Evolutionary conservation across 2,329 filamentous ascomycete genomes (phyloP), one percentile per base, ranked within the genome.

Genomic region (Seiridium unicorne): DNA sequence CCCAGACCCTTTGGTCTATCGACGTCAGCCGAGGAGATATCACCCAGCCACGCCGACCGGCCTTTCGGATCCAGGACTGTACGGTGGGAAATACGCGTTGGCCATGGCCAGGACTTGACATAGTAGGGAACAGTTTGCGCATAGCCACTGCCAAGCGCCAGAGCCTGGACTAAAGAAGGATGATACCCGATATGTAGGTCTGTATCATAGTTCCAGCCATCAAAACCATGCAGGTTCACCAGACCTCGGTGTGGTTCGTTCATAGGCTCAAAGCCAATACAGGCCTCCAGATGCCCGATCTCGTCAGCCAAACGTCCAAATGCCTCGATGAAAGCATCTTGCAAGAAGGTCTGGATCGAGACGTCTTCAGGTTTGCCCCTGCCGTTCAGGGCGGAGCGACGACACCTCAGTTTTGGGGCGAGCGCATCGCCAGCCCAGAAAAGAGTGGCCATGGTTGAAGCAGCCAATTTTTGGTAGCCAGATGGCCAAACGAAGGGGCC

Each of bases 221-320:
- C 69, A 10, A 78, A 74, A 38, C 70, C 70, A 36, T 74, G 73
- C 3, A 78, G 69, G 44, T 76, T 75, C 38, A 78, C 70, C 31
- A 77, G 72, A 4, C 76, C 76, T 1, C 76, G 75, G 59, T 77
- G 74, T 2, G 76, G 76, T 63, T 78, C 76, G 46, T 78, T 78
- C 69, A 78, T 75, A 6, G 74, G 73, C 59, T 78, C 76, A 49
- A 77, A 77, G 1, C 76, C 76, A 9, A 78, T 51, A 44, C 71
- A 75, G 5, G 73, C 73, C 57, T 75, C 73, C 7, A 75, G 66
- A 18, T 65, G 61, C 1, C 62, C 60, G 8, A 76, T 55, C 13
- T 69, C 70, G 6, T 75, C 73, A 3, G 73, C 72, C 1, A 75
- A 70, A 5, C 66, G 63, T 3, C 73, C 73, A 51, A 75, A 75